A percentile compares a stretch with the other conserved stretches of the same genome.
These are phyloP conservation scores for Penicillium sp. DNA, from an alignment of 2,329 filamentous ascomycete species.

Conservation along the genomic window DNA sequence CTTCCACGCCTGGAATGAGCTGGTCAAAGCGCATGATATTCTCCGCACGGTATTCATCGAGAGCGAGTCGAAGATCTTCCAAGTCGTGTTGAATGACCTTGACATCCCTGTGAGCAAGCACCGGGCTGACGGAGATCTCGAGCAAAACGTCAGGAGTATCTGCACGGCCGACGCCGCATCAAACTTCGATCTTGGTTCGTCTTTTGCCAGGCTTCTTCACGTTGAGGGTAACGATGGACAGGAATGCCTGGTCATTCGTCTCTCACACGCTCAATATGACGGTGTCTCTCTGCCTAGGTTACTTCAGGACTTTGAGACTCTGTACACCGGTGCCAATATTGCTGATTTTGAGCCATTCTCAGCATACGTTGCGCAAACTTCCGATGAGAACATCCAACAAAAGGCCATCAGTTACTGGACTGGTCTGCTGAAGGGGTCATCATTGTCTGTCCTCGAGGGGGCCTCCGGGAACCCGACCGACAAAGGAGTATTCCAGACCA, in stretches of 20 bases:
- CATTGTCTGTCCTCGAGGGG: constrained; percentile 39
- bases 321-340: constrained; percentile 44
- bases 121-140: constrained; percentile 48
- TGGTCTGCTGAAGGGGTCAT: constrained; percentile 53
- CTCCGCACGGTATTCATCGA: constrained; percentile 63
- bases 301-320: constrained; percentile 55
- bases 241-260: constrained; percentile 50
- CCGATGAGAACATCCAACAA: constrained; percentile 33
- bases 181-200: constrained; percentile 54
- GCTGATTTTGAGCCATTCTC: constrained; percentile 40
- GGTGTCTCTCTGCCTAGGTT: constrained; percentile 61
- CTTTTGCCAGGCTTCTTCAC: constrained; percentile 57
- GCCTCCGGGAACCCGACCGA: constrained; percentile 19
- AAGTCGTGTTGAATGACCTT: constrained; percentile 55
- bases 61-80: constrained; percentile 48
- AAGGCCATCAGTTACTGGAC: constrained; percentile 53
- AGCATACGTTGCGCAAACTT: constrained; percentile 38
- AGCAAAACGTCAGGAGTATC: constrained; percentile 49
- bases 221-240: constrained; percentile 37
- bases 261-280: constrained; percentile 66
- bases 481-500: constrained; percentile 26
- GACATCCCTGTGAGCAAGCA: constrained; percentile 47
- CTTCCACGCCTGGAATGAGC: constrained; percentile 38
- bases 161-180: constrained; percentile 53
- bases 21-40: constrained; percentile 60